Evolutionary conservation across 805 yeast genomes (phyloP).

Genomic region (Millerago galiae): DNA sequence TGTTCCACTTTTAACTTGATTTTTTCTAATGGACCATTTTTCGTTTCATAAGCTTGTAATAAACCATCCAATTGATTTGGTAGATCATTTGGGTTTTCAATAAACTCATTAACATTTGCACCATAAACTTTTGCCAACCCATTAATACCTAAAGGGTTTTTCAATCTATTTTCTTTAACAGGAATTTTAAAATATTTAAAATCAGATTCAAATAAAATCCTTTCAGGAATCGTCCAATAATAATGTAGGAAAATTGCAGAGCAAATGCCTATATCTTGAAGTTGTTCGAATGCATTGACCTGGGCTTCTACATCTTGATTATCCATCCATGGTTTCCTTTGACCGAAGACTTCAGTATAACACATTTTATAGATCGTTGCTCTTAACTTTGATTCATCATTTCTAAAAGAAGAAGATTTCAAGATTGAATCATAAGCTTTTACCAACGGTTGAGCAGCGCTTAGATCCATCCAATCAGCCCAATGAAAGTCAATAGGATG

Average conservation of each 20-base stretch:
- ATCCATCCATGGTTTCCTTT: conserved; percentile 22
- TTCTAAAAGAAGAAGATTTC: conserved; percentile 2
- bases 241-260: conserved; percentile 23
- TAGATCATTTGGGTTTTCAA: conserved; percentile 6
- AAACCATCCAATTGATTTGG: conserved; percentile 6
- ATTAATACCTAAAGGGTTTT: conserved; percentile 17
- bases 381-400: conserved; percentile 4
- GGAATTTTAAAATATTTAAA: conserved; percentile 22
- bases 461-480: conserved; percentile 28
- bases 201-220: conserved; percentile 23
- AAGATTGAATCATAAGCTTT: conserved; percentile 22
- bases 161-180: conserved; percentile 10
- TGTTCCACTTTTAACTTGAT: conserved; percentile 10
- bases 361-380: conserved; percentile 14
- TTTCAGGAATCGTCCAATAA: conserved; percentile 24
- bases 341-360: conserved; percentile 16
- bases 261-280: conserved; percentile 23
- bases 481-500: conserved; percentile 23
- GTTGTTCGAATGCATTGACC: conserved; percentile 19
- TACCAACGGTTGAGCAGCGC: conserved; percentile 23
- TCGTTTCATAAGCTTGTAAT: conserved; percentile 4
- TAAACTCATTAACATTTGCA: neutral
- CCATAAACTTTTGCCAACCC: conserved; percentile 14
- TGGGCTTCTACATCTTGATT: conserved; percentile 10
- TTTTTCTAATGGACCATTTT: conserved; percentile 4